Base-by-base conservation (phyloP, 495 filamentous ascomycete genomes). In the Neurospora sublineolata region DNA sequence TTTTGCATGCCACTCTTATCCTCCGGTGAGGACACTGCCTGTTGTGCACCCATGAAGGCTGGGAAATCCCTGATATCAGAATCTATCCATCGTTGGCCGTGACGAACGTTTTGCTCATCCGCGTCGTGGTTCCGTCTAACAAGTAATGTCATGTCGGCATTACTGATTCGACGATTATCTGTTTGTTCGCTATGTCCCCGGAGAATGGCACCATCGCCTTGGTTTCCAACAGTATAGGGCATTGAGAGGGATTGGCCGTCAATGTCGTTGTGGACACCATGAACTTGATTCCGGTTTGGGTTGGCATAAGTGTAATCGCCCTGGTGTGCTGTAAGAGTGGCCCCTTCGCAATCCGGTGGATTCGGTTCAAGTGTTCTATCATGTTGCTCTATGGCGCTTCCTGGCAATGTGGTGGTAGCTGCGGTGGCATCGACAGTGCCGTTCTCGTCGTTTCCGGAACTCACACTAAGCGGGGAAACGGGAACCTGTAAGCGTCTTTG, bases 401-500 rank as follows among this genome's bases (percentile, higher is more conserved):
- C 87, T 6, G 88, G 86, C 8, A 87, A 76, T 41, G 81, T 84
- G 9, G 82, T 84, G 7, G 82, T 84, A 10, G 83, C 79, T 9
- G 87, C 86, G 23, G 88, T 82, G 69, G 89, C 77, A 70, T 84
- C 82, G 52, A 81, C 80, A 76, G 91, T 91, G 71, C 77, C 70
- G 68, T 75, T 74, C 68, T 79, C 80, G 74, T 84, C 82, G 52
- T 88, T 89, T 64, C 83, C 84, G 71, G 91, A 92, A 78, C 89
- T 91, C 77, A 87, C 89, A 82, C 92, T 95, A 82, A 91, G 90
- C 68, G 90, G 89, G 68, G 92, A 92, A 72, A 89, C 80, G 73
- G 92, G 89, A 73, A 87, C 90, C 77, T 92, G 90, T 85, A 92
- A 87, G 83, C 91, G 86, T 82, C 92, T 88, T 71, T 85, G 79